phyloP scores from a whole-genome alignment of 1,139 yeast genomes.

The Geotrichum klebahnii region DNA sequence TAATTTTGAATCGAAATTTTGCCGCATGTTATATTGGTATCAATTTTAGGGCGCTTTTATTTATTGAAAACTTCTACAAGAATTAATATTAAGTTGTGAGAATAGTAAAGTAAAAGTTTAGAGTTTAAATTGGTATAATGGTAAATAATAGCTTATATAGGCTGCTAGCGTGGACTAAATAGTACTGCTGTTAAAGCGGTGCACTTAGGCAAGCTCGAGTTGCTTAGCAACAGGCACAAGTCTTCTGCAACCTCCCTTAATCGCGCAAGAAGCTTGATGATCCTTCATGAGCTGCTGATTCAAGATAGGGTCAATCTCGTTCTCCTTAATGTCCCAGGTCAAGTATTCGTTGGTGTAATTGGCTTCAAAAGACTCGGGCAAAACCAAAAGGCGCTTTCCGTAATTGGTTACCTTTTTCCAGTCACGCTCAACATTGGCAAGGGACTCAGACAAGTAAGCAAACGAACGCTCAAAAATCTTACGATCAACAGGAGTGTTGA shows the following conservation, averaged over 20 bases:
- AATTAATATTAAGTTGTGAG: too few species aligned
- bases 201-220: slow-evolving; percentile 6
- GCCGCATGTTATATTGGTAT: too few species aligned
- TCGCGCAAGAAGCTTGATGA: slow-evolving; percentile 48
- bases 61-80: too few species aligned
- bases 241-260: slow-evolving; percentile 51
- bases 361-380: slow-evolving; percentile 49
- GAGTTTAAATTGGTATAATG: too few species aligned
- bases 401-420: slow-evolving; percentile 55
- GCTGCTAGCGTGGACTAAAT: too few species aligned
- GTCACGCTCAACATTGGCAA: slow-evolving; percentile 54
- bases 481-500: slow-evolving; percentile 44
- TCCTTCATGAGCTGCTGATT: slow-evolving; percentile 48
- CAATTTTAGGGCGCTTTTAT: too few species aligned
- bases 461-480: slow-evolving; percentile 53
- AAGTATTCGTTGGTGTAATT: slow-evolving; percentile 52
- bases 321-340: slow-evolving; percentile 48
- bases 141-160: too few species aligned
- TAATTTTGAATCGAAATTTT: too few species aligned
- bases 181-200: too few species aligned
- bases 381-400: slow-evolving; percentile 52
- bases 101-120: too few species aligned
- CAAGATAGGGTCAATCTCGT: slow-evolving; percentile 42
- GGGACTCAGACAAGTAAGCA: slow-evolving; percentile 52
- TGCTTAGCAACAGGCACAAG: slow-evolving; percentile 31